Conservation (phyloP, 371 early-diverging fungal genomes). For the Mycotypha africana region DNA sequence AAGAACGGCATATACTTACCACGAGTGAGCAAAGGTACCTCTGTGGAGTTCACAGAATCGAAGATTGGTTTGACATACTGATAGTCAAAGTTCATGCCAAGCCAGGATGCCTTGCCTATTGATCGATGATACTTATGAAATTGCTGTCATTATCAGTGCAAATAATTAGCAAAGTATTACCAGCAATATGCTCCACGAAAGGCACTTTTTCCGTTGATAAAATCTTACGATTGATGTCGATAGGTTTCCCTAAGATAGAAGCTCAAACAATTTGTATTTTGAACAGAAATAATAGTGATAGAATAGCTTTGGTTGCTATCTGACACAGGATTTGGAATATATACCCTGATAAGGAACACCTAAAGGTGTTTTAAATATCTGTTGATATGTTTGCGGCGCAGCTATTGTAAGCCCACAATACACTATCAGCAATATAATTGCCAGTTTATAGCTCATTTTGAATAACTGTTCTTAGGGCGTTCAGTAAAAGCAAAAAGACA, state of each 20-base stretch:
- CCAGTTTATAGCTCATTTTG: no score
- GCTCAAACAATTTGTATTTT: not conserved
- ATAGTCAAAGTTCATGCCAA: conserved; percentile 61
- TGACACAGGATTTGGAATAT: no score
- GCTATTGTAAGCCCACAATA: no score
- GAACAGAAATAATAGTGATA: no score
- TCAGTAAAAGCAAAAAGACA: no score
- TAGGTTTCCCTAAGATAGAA: conserved; percentile 14
- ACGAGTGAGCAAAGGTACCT: conserved; percentile 29
- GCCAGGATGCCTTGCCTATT: conserved; percentile 38
- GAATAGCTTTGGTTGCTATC: no score
- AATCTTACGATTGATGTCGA: conserved; percentile 34
- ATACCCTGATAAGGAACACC: conserved; percentile 22
- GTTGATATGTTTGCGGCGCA: no score
- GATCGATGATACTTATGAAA: no score
- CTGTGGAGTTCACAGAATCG: conserved; percentile 44
- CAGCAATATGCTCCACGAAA: conserved; percentile 38
- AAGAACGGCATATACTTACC: not conserved
- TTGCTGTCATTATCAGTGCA: no score
- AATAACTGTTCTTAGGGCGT: no score
- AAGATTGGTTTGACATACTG: conserved; percentile 52
- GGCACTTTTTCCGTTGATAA: conserved; percentile 38
- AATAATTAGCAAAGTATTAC: not conserved
- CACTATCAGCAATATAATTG: no score
- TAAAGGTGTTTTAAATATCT: conserved; percentile 18